Conservation (phyloP, 106 monocot species). For the Xerophyta viscosa region DNA sequence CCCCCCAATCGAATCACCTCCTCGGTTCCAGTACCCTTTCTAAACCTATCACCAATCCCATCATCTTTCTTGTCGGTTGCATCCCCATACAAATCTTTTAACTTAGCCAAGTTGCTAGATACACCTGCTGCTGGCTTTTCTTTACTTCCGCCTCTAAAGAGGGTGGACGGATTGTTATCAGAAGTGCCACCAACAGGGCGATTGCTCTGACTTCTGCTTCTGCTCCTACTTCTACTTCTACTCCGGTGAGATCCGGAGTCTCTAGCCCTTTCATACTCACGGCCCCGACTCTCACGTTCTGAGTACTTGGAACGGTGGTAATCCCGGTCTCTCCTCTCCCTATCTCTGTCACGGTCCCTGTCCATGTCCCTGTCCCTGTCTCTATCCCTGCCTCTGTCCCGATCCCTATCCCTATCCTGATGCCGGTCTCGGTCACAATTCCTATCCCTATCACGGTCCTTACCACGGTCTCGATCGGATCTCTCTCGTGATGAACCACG, state of each 20-base stretch:
- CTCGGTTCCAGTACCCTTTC: slow-evolving; percentile 47
- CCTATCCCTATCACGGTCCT: slow-evolving; percentile 16
- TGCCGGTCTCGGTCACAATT: slow-evolving; percentile 23
- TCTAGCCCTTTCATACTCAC: slow-evolving; percentile 26
- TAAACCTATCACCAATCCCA: slow-evolving; percentile 17
- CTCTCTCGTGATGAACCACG: slow-evolving; percentile 27
- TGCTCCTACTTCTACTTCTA: slow-evolving; percentile 42
- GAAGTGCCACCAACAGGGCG: slow-evolving; percentile 5
- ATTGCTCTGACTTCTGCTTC: slow-evolving; percentile 34
- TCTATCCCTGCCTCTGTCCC: slow-evolving; percentile 14
- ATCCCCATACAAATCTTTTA: slow-evolving; percentile 93
- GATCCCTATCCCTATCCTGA: slow-evolving; percentile 6
- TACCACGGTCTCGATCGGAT: slow-evolving; percentile 25
- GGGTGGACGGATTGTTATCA: slow-evolving; percentile 36
- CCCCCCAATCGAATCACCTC: slow-evolving; percentile 80
- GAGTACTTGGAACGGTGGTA: slow-evolving; percentile 20
- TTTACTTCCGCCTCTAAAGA: slow-evolving; percentile 38
- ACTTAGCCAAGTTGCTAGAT: slow-evolving; percentile 64
- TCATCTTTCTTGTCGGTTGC: slow-evolving; percentile 31
- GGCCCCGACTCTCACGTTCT: slow-evolving; percentile 19
- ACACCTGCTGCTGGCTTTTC: slow-evolving; percentile 26
- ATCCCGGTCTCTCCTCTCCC: slow-evolving; percentile 24
- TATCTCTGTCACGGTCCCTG: slow-evolving; percentile 9
- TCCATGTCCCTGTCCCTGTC: slow-evolving; percentile 19
- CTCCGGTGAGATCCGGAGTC: slow-evolving; percentile 28